Conservation (phyloP, 495 filamentous ascomycete genomes). For the Daldinia vernicosa region DNA sequence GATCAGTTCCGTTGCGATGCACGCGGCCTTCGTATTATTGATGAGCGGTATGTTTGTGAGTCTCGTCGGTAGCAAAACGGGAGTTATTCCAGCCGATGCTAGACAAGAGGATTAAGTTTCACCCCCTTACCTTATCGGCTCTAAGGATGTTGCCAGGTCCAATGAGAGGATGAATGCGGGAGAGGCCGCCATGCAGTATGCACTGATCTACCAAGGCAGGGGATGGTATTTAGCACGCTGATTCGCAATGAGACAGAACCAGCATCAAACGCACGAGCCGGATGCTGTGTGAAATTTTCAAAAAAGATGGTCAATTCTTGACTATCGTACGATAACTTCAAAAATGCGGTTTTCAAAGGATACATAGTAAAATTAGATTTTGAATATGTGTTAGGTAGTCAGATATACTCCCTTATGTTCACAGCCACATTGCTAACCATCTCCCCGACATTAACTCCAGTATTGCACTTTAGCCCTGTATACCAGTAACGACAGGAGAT, state of each 20-base stretch:
- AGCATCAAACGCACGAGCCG: neutral
- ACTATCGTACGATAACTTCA: neutral
- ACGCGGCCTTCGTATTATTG: constrained; percentile 8
- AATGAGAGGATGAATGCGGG: neutral
- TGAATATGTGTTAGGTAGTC: neutral
- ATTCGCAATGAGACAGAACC: neutral
- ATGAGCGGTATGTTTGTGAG: constrained; percentile 3
- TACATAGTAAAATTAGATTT: neutral
- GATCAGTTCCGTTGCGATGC: constrained; percentile 2
- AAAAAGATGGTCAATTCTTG: neutral
- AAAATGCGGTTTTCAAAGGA: neutral
- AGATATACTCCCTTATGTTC: neutral
- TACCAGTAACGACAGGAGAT: neutral
- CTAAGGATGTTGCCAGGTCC: neutral
- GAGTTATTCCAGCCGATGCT: neutral
- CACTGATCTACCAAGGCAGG: neutral
- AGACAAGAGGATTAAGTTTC: constrained; percentile 2
- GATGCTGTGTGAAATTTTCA: neutral
- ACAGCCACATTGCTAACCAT: neutral
- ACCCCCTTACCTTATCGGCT: neutral
- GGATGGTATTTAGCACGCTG: neutral
- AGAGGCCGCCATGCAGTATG: neutral
- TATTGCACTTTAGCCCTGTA: neutral
- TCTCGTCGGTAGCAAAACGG: neutral
- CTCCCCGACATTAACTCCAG: neutral